A percentile compares a stretch with the other conserved stretches of the same genome.
phyloP scores from a whole-genome alignment of 225 moss, liverwort and hornwort genomes.

The Pseudoscleropodium purum region DNA sequence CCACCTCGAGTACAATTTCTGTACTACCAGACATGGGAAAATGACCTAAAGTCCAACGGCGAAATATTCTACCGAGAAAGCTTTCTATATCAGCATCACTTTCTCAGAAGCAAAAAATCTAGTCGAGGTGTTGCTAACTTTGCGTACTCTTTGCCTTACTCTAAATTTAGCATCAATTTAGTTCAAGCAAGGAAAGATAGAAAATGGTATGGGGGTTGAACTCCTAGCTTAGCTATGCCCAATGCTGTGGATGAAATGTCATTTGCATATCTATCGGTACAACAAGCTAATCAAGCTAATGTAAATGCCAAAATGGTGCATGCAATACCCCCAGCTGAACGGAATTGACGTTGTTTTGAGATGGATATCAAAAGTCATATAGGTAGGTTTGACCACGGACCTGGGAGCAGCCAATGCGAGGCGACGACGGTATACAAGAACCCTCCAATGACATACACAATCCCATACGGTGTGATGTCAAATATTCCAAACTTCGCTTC shows the following conservation, averaged over 20 bases:
- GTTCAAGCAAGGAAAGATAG: neutral
- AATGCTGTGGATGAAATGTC: neutral
- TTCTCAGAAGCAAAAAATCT: neutral
- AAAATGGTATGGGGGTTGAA: neutral
- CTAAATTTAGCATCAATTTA: neutral
- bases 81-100: neutral
- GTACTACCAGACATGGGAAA: neutral
- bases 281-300: neutral
- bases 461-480: conserved; percentile 17
- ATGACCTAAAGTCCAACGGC: neutral
- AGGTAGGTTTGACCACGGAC: neutral
- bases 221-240: neutral
- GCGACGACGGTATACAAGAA: conserved; percentile 15
- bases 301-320: neutral
- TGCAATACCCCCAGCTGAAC: neutral
- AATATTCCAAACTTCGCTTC: neutral
- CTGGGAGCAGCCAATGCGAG: conserved; percentile 20
- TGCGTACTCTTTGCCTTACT: neutral
- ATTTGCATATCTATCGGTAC: neutral
- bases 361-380: neutral
- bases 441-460: conserved; percentile 3
- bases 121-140: neutral
- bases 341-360: neutral
- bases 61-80: neutral
- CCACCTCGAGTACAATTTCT: neutral